Evolutionary conservation across 140 eudicot genomes (phyloP).

Genomic region (Bidens hawaiensis): DNA sequence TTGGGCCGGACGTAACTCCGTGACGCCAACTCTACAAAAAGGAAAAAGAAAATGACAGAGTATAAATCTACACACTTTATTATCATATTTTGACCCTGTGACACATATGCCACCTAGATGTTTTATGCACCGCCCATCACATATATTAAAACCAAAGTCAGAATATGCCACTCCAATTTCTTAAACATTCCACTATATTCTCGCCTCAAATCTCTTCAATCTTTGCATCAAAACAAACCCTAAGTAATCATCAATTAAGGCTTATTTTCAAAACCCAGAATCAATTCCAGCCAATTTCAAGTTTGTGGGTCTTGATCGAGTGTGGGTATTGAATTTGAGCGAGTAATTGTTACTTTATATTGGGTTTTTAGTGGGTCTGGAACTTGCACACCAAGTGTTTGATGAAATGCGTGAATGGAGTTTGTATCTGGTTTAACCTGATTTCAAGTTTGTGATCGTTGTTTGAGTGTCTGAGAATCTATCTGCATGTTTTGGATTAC

Average conservation of each 20-base stretch:
- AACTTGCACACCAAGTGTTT: too few species aligned
- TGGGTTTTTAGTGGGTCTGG: too few species aligned
- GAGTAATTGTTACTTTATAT: too few species aligned
- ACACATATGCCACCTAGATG: conserved; percentile 5
- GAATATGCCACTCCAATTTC: conserved; percentile 25
- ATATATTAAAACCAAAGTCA: background rate
- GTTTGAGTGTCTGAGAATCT: too few species aligned
- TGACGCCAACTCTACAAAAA: too few species aligned
- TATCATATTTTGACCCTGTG: background rate
- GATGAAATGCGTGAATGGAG: too few species aligned
- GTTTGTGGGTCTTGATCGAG: background rate
- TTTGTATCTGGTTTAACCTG: too few species aligned
- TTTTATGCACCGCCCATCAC: background rate
- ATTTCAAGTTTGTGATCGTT: too few species aligned
- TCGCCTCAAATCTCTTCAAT: conserved; percentile 16
- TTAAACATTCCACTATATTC: conserved; percentile 23
- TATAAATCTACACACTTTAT: too few species aligned
- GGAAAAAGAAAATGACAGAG: too few species aligned
- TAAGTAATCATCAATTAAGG: background rate
- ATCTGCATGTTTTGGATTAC: background rate
- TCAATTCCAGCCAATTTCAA: background rate
- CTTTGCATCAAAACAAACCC: background rate
- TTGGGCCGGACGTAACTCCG: too few species aligned
- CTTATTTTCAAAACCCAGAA: background rate
- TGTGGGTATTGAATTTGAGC: too few species aligned